Percentiles rank a stretch among this genome's conserved stretches.
phyloP scores from a whole-genome alignment of 495 filamentous ascomycete species.

The Daldinia grandis region DNA sequence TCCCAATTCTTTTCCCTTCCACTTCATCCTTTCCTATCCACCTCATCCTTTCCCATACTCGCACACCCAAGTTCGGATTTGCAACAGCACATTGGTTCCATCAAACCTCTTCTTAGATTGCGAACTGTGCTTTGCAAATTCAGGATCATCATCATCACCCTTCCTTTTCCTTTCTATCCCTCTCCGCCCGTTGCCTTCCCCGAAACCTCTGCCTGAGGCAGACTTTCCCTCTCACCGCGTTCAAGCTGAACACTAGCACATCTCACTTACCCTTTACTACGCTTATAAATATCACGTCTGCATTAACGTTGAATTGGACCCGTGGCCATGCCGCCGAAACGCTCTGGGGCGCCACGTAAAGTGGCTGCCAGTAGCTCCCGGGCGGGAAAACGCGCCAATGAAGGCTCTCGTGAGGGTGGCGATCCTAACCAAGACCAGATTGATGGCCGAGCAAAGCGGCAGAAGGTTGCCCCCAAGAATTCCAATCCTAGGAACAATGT shows the following conservation, averaged over 20 bases:
- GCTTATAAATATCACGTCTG: not conserved
- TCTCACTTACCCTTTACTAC: not conserved
- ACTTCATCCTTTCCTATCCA: not conserved
- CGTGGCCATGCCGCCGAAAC: constrained; percentile 7
- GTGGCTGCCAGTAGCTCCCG: not conserved
- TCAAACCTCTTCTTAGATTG: not conserved
- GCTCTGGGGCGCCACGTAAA: not conserved
- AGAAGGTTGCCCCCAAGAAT: not conserved
- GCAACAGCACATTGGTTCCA: not conserved
- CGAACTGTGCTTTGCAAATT: not conserved
- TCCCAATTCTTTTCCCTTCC: not conserved
- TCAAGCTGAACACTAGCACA: not conserved
- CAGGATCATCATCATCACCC: not conserved
- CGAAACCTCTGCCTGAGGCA: not conserved
- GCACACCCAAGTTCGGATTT: not conserved
- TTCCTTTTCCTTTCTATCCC: not conserved
- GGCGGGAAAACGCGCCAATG: not conserved
- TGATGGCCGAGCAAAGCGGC: not conserved
- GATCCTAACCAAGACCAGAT: not conserved
- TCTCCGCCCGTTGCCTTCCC: not conserved
- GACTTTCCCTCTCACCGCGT: not conserved
- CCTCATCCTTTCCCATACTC: not conserved
- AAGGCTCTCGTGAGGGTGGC: not conserved
- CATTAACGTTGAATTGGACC: not conserved
- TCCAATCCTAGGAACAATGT: too few relatives aligned